Conservation (phyloP, 169 alveolate genomes). For the Cyclospora cayetanensis region DNA sequence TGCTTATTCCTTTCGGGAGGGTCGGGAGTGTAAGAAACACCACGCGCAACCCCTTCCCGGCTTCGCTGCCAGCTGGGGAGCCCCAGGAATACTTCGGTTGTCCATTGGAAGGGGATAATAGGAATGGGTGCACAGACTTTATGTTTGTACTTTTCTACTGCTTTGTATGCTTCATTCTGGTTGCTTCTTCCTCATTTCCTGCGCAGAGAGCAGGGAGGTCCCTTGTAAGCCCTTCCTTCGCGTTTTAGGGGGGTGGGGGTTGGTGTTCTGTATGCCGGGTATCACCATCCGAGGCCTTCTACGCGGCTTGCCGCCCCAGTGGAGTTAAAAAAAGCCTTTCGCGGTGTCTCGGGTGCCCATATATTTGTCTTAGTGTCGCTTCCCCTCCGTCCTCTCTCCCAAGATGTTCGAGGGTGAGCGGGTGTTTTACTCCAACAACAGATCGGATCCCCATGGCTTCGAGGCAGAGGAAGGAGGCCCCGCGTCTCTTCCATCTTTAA, state of each 20-base stretch:
- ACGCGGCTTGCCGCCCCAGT: neutral
- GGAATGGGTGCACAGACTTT: no score
- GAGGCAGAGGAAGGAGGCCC: conserved; percentile 60
- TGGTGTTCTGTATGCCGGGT: neutral
- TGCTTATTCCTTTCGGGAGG: no score
- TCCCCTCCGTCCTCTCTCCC: neutral
- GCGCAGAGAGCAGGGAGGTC: neutral
- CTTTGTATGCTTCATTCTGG: neutral
- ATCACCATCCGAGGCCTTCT: neutral
- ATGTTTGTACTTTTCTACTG: neutral
- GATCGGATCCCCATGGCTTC: conserved; percentile 57
- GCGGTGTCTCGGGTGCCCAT: neutral
- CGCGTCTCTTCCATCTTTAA: conserved; percentile 68
- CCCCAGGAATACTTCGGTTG: neutral
- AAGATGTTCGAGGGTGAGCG: conserved; percentile 51
- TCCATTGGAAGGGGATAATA: neutral
- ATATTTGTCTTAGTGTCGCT: neutral
- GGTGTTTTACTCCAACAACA: conserved; percentile 48
- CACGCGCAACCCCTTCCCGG: no score
- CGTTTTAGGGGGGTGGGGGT: conserved; percentile 54
- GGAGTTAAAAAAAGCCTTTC: neutral
- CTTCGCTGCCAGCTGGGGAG: no score
- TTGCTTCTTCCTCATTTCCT: neutral
- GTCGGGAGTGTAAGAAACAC: no score
- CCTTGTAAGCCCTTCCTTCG: neutral